These are phyloP conservation scores for Puccinia horiana DNA, from an alignment of 1,284 basidiomycete species.

Conservation along the genomic window DNA sequence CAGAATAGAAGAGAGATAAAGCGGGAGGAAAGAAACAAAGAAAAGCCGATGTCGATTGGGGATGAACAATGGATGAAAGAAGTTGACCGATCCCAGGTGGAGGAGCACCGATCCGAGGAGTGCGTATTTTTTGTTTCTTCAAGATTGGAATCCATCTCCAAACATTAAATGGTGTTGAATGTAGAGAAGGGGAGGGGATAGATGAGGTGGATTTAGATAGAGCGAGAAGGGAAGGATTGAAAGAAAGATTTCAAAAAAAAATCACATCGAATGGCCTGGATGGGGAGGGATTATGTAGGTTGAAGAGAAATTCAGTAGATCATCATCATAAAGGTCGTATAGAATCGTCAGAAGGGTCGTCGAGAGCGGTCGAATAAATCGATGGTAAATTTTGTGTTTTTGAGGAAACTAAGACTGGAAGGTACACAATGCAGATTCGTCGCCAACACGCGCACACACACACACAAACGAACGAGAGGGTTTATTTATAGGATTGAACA, in stretches of 20 bases:
- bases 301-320: neutral
- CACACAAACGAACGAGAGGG: neutral
- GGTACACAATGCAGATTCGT: neutral
- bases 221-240: neutral
- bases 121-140: neutral
- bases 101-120: no score
- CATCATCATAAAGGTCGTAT: neutral
- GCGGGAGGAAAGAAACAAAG: no score
- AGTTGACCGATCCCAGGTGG: no score
- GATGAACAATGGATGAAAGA: no score
- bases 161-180: neutral
- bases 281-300: neutral
- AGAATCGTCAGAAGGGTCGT: neutral
- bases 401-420: neutral
- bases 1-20: neutral
- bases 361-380: neutral
- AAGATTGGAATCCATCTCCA: no score
- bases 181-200: neutral
- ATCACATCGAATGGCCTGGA: neutral
- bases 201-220: neutral
- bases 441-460: neutral
- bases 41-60: no score
- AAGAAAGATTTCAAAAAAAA: neutral
- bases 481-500: constrained; percentile 36
- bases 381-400: neutral